Conservation (phyloP, 202 grass and related monocot species). For the Setaria italica region DNA sequence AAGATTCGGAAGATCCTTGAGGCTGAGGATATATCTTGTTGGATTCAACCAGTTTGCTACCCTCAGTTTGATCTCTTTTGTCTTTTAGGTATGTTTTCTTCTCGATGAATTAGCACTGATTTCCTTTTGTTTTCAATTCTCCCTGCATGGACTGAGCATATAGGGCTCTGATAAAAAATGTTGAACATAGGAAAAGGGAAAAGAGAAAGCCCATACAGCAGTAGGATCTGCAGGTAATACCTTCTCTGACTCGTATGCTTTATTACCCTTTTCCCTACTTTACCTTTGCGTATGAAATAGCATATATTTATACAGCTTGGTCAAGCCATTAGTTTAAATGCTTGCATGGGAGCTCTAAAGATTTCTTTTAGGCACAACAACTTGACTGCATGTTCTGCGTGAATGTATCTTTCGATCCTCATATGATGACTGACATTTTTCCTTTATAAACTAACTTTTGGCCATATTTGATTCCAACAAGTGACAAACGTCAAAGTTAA, state of each 20-base stretch:
- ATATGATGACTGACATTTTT: background rate
- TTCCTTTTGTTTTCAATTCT: conserved; percentile 6
- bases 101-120: background rate
- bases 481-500: conserved; percentile 26
- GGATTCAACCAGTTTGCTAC: background rate
- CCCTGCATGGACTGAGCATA: conserved; percentile 8
- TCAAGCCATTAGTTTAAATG: conserved; percentile 25
- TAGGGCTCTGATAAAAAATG: background rate
- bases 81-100: conserved; percentile 3
- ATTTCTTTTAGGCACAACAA: conserved; percentile 23
- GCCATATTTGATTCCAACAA: conserved; percentile 23
- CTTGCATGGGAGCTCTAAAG: conserved; percentile 1
- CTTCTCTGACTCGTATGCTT: conserved; percentile 4
- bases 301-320: background rate
- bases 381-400: background rate
- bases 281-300: conserved; percentile 15
- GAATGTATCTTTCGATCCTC: conserved; percentile 12
- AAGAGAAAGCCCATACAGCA: conserved; percentile 28
- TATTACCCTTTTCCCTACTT: background rate
- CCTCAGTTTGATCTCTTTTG: conserved; percentile 27
- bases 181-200: background rate
- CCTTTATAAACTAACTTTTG: conserved; percentile 16
- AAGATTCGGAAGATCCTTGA: conserved; percentile 31
- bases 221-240: conserved; percentile 31
- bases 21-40: conserved; percentile 17